phyloP scores from a whole-genome alignment of 1,284 basidiomycete genomes.

The Ustilago shanxiensis region DNA sequence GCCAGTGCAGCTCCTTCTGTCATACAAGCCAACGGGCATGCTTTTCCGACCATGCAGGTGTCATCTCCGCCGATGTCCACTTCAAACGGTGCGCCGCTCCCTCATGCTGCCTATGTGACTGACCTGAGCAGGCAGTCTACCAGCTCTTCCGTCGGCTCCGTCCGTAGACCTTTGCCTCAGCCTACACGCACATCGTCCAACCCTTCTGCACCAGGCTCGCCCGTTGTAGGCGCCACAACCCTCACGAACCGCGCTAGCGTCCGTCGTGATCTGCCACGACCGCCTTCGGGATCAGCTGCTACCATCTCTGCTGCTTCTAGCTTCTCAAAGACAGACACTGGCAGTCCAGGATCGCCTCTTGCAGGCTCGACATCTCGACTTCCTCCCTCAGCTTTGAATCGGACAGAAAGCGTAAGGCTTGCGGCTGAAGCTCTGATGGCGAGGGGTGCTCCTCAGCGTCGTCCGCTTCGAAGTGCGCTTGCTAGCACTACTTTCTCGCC shows the following conservation, averaged over 20 bases:
- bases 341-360: slow-evolving; percentile 34
- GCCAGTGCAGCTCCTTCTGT: slow-evolving; percentile 3
- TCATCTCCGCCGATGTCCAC: slow-evolving; percentile 24
- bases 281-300: slow-evolving; percentile 37
- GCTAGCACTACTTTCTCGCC: slow-evolving; percentile 48
- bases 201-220: slow-evolving; percentile 41
- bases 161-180: slow-evolving; percentile 45
- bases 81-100: slow-evolving; percentile 1
- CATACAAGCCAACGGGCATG: slow-evolving; percentile 14
- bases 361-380: slow-evolving; percentile 27
- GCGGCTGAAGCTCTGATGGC: slow-evolving; percentile 65
- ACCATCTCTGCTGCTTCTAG: slow-evolving; percentile 36
- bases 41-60: slow-evolving; percentile 14
- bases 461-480: slow-evolving; percentile 42
- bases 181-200: slow-evolving; percentile 46
- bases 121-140: slow-evolving; percentile 49
- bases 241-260: slow-evolving; percentile 36
- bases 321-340: slow-evolving; percentile 14
- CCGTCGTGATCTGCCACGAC: slow-evolving; percentile 42
- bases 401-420: slow-evolving; percentile 56
- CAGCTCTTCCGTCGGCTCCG: slow-evolving; percentile 41
- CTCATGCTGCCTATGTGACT: slow-evolving; percentile 24
- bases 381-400: slow-evolving; percentile 40
- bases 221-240: slow-evolving; percentile 16
- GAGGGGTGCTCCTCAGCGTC: slow-evolving; percentile 52